Conservation (phyloP, 2,329 filamentous ascomycete genomes). For the Lomentospora prolificans region DNA sequence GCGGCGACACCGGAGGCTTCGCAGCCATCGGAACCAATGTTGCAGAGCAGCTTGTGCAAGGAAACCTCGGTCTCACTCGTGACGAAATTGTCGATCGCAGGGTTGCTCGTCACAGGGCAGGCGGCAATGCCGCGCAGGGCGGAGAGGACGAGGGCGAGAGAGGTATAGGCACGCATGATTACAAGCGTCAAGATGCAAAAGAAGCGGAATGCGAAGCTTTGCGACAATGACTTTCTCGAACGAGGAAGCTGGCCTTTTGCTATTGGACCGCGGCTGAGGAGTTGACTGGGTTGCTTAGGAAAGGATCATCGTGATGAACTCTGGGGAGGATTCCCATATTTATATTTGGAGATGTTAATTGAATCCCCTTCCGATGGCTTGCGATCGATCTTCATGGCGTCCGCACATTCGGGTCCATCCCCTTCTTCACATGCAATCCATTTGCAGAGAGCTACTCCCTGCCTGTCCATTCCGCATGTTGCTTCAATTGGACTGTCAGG, state of each 20-base stretch:
- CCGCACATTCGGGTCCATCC: too few species aligned
- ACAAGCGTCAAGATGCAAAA: not conserved
- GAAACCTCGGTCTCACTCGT: constrained; percentile 41
- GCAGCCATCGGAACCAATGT: constrained; percentile 47
- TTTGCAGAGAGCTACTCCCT: not conserved
- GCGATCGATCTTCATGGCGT: too few species aligned
- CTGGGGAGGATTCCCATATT: too few species aligned
- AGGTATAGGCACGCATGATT: constrained; percentile 1
- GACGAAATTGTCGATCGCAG: constrained; percentile 38
- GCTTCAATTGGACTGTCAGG: not conserved
- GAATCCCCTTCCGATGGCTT: too few species aligned
- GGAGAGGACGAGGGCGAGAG: not conserved
- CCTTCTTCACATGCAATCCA: too few species aligned
- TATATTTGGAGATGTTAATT: too few species aligned
- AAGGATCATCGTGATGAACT: too few species aligned
- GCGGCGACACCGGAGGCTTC: constrained; percentile 34
- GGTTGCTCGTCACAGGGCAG: constrained; percentile 1
- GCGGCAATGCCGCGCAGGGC: not conserved
- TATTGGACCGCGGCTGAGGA: too few species aligned
- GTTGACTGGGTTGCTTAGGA: too few species aligned
- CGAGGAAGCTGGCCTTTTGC: too few species aligned
- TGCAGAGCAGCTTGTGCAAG: constrained; percentile 42
- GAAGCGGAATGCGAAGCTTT: not conserved
- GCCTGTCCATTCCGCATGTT: not conserved
- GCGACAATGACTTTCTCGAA: not conserved